Percentiles rank a stretch among this genome's conserved stretches.
These are phyloP conservation scores for Rhododendron griersonianum DNA, from an alignment of 148 eudicot genomes.

Conservation along the genomic window DNA sequence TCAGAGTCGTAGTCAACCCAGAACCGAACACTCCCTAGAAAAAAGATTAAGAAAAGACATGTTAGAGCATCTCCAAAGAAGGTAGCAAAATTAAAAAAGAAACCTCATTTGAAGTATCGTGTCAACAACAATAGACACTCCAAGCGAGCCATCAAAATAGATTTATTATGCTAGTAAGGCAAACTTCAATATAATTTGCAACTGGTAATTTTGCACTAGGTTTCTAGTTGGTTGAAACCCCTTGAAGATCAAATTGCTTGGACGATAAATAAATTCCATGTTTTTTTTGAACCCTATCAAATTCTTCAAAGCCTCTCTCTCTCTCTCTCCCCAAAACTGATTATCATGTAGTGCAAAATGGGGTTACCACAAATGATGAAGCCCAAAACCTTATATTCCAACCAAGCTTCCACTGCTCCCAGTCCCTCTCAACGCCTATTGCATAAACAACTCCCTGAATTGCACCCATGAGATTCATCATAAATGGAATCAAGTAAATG, in stretches of 20 bases:
- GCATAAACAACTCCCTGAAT: slow-evolving; percentile 5
- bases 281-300: background rate
- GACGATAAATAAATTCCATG: background rate
- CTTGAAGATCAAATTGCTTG: background rate
- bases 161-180: background rate
- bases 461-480: background rate
- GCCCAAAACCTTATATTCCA: slow-evolving; percentile 7
- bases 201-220: background rate
- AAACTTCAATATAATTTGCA: too few relatives aligned
- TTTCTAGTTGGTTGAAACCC: too few relatives aligned
- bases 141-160: too few relatives aligned
- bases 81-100: too few relatives aligned
- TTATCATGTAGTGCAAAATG: background rate
- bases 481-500: background rate
- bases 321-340: background rate
- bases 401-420: slow-evolving; percentile 2
- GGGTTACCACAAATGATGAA: background rate
- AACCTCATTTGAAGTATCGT: too few relatives aligned
- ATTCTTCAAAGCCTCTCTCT: too few relatives aligned
- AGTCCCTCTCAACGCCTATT: background rate
- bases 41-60: background rate
- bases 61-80: too few relatives aligned
- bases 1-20: background rate
- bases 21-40: background rate
- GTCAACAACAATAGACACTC: too few relatives aligned